A percentile compares a stretch with the other conserved stretches of the same genome.
These are phyloP conservation scores for Skeletonema grethae DNA, from an alignment of 108 stramenopile species.

Conservation along the genomic window DNA sequence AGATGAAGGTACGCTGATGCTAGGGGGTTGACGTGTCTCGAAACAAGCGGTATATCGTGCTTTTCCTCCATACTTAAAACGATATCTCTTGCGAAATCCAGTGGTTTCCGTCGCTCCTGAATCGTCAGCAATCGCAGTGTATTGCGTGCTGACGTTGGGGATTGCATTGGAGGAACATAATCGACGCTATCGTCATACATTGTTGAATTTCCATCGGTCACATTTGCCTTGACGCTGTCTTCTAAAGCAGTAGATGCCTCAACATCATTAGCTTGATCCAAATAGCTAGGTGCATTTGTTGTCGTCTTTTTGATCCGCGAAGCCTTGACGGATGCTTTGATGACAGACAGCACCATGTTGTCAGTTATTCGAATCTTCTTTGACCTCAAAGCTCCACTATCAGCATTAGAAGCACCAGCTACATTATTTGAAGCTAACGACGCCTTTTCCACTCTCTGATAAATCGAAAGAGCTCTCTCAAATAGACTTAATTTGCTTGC, in stretches of 20 bases:
- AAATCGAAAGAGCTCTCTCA: conserved; percentile 73
- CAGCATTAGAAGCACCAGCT: not conserved
- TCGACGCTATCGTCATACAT: not conserved
- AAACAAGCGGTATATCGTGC: conserved; percentile 54
- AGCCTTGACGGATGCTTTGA: conserved; percentile 63
- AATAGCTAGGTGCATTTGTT: not conserved
- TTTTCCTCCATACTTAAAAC: conserved; percentile 46
- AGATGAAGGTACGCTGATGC: conserved; percentile 68
- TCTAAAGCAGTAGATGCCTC: not conserved
- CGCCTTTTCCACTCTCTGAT: conserved; percentile 44
- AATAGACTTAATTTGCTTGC: conserved; percentile 77
- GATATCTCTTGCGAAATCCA: conserved; percentile 60
- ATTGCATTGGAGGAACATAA: not conserved
- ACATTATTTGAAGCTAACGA: not conserved
- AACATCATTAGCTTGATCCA: not conserved
- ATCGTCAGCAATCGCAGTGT: conserved; percentile 20
- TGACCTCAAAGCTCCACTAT: not conserved
- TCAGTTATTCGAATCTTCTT: conserved; percentile 57
- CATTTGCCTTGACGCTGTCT: not conserved
- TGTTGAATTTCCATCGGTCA: not conserved
- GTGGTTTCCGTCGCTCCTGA: conserved; percentile 57
- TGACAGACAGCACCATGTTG: conserved; percentile 64
- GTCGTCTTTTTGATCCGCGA: conserved; percentile 32
- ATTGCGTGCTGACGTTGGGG: not conserved
- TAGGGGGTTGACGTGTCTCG: conserved; percentile 67